Evolutionary conservation across 2,329 filamentous ascomycete genomes (phyloP).

Genomic region (Trichoderma lentiforme): DNA sequence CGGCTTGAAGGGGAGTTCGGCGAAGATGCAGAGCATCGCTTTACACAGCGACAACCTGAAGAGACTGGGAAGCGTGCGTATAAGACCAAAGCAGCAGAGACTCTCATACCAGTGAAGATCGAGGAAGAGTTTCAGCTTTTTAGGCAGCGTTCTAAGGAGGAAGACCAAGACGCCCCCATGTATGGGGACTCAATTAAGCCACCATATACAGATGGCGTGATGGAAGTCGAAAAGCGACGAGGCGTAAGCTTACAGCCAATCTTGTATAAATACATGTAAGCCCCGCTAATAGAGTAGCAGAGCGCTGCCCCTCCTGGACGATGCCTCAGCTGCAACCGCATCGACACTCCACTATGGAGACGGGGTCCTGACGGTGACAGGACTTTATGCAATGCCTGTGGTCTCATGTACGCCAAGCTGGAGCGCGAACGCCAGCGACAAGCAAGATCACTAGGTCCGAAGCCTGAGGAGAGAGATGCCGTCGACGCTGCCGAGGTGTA

Average conservation of each 20-base stretch:
- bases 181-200: conserved; percentile 59
- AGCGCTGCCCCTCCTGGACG: conserved; percentile 89
- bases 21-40: too few relatives aligned
- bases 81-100: too few relatives aligned
- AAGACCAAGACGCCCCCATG: conserved; percentile 61
- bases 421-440: conserved; percentile 62
- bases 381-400: conserved; percentile 95
- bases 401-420: conserved; percentile 73
- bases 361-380: conserved; percentile 91
- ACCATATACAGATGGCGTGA: conserved; percentile 54
- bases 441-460: conserved; percentile 51
- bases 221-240: conserved; percentile 84
- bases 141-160: conserved; percentile 32
- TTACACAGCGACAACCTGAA: too few relatives aligned
- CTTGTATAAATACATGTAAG: too few relatives aligned
- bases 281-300: conserved; percentile 48
- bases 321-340: conserved; percentile 96
- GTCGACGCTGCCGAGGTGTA: too few relatives aligned
- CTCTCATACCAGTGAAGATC: too few relatives aligned
- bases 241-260: conserved; percentile 63
- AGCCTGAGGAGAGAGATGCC: conserved; percentile 40
- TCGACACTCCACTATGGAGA: conserved; percentile 96
- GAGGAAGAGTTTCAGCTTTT: too few relatives aligned
- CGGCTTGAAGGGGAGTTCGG: too few relatives aligned
- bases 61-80: too few relatives aligned